phyloP scores from a whole-genome alignment of 208 protist species.

The Crithidia expoeki region DNA sequence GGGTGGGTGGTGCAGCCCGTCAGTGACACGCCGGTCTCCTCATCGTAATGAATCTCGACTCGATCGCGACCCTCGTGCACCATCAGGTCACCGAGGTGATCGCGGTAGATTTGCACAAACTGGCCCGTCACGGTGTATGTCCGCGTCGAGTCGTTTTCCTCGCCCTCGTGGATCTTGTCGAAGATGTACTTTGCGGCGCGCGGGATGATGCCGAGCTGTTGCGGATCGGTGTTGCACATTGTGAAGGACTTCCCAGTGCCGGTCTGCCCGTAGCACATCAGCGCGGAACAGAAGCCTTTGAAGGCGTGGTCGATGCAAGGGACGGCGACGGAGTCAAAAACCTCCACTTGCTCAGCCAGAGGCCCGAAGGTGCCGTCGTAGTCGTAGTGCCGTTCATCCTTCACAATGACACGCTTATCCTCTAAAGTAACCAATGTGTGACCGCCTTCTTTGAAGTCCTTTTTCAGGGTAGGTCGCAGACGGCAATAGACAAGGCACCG shows the following conservation, averaged over 20 bases:
- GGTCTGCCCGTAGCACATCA: conserved; percentile 94
- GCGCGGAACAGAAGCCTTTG: conserved; percentile 84
- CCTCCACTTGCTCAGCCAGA: conserved; percentile 66
- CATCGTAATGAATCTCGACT: conserved; percentile 81
- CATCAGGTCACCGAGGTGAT: conserved; percentile 87
- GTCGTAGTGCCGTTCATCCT: conserved; percentile 85
- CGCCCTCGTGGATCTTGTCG: conserved; percentile 42
- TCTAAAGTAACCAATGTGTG: conserved; percentile 58
- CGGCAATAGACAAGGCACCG: conserved; percentile 87
- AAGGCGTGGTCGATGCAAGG: conserved; percentile 87
- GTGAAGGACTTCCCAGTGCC: conserved; percentile 93
- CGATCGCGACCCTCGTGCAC: conserved; percentile 60
- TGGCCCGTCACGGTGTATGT: conserved; percentile 64
- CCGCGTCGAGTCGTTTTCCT: conserved; percentile 26
- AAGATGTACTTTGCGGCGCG: conserved; percentile 80
- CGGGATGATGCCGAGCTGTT: conserved; percentile 87
- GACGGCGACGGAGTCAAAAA: conserved; percentile 80
- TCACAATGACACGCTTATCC: conserved; percentile 66
- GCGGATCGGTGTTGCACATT: conserved; percentile 86
- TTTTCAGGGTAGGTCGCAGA: conserved; percentile 69
- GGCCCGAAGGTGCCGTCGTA: conserved; percentile 85
- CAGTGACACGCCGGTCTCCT: conserved; percentile 72
- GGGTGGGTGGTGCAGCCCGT: conserved; percentile 70
- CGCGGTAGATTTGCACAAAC: conserved; percentile 93
- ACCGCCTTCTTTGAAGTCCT: conserved; percentile 72